Evolutionary conservation across 163 green algal genomes (phyloP), one percentile per base, ranked within the genome.

Genomic region (Scenedesmus sp.): DNA sequence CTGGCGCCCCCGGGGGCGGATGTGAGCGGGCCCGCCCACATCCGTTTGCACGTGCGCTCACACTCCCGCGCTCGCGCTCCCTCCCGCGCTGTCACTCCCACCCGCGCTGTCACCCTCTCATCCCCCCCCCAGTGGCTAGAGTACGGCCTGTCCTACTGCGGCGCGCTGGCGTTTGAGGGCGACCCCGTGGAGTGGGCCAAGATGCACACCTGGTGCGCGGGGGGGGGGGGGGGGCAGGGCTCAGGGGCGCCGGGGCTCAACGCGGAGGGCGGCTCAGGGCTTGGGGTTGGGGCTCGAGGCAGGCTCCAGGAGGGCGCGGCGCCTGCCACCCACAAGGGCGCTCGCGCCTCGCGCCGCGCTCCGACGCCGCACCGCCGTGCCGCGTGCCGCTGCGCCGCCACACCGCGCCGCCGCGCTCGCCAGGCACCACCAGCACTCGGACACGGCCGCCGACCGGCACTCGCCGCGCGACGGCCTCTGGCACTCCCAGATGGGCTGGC

Each of bases 151-250:
- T 86, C 87, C 0, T 92, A 92, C 79, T 90, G 84, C 36, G 87
- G 87, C 3, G 87, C 85, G 26, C 79, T 92, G 31, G 81, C 86
- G 14, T 86, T 91, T 53, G 80, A 92, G 64, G 87, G 87, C 31
- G 87, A 92, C 79, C 87, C 87, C 11, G 64, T 92, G 0, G 87
- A 92, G 76, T 92, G 87, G 85, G 70, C 73, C 51, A 81, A 81
- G 50, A 73, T 64, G 48, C 74, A 81, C 48, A 34, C 33, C 5
- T 81, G 63, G 7, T 33, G 15, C 1, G 20, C 36, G 33, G 33
- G 72, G 47, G 72, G 26, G 33, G 31, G 22, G 0, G 26, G n/a
- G n/a, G n/a, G n/a, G n/a, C n/a, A n/a, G n/a, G n/a, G n/a, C n/a
- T n/a, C n/a, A n/a, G n/a, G n/a, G n/a, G n/a, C n/a, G n/a, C n/a